Evolutionary conservation across 2,329 filamentous ascomycete species (phyloP), one percentile per base, ranked within the genome.

Genomic region (Diaporthe citri): DNA sequence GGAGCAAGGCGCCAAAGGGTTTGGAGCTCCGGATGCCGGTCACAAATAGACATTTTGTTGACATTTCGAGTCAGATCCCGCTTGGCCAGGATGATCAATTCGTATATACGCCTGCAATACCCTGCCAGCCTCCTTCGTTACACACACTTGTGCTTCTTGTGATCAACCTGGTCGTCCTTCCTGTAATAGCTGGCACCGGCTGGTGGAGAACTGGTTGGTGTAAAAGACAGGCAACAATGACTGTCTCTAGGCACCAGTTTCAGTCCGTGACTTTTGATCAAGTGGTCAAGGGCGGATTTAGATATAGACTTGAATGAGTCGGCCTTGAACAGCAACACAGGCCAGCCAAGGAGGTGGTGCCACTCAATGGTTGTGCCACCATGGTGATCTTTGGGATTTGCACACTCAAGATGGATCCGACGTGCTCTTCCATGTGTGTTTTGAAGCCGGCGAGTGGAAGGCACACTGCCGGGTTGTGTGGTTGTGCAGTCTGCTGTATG

Each of bases 311-410:
- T 25, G 31, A 67, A 67, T 52, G 31, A 67, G 31, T 39, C 43
- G 62, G 34, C 22, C 31, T 3, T 31, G 12, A 5, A 48, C 43
- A 4, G 62, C 31, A 25, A 46, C 31, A 52, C 41, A 25, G 46
- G 62, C 31, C 43, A 48, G 46, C 10, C 46, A 51, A 67, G 62
- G 43, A 25, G 22, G 62, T 67, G 62, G 62, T 51, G 62, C 62
- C 62, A 67, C 62, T 28, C 43, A 22, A 48, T 48, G 28, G 55
- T 59, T 43, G 69, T 71, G 55, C 69, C 55, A 60, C 69, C 36
- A 41, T 72, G 31, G n/a, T 39, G 56, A n/a, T 31, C 57, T 60
- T 28, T 31, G 34, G 39, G 13, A 17, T 46, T 71, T 39, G 20
- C 7, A 31, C 31, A 25, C 69, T 20, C n/a, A 10, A 28, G 41